Percentiles rank a stretch among this genome's conserved stretches.
Evolutionary conservation across 352 stramenopile genomes (phyloP).

Genomic region (Globisporangium spinosum): DNA sequence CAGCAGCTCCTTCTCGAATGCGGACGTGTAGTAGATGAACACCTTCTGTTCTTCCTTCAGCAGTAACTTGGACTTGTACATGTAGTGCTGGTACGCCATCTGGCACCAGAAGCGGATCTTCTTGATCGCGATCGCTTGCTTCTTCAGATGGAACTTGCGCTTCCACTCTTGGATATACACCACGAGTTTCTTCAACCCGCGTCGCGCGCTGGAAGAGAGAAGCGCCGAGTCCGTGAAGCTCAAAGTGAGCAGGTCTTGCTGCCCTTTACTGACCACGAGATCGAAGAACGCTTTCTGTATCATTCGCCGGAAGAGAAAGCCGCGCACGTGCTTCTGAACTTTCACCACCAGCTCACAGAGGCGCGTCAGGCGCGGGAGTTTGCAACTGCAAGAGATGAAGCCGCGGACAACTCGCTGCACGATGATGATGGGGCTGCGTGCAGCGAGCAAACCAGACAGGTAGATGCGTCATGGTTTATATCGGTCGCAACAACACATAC

Average conservation of each 20-base stretch:
- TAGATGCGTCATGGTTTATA: neutral
- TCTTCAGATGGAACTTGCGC: slow-evolving; percentile 41
- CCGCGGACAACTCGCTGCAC: slow-evolving; percentile 42
- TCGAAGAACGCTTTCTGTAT: slow-evolving; percentile 47
- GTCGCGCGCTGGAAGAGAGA: slow-evolving; percentile 31
- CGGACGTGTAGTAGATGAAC: slow-evolving; percentile 69
- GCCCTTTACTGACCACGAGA: slow-evolving; percentile 38
- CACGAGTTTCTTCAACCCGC: slow-evolving; percentile 49
- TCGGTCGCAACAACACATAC: neutral
- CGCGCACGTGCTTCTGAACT: slow-evolving; percentile 53
- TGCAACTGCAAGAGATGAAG: slow-evolving; percentile 39
- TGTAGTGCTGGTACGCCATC: slow-evolving; percentile 67
- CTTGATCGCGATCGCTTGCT: slow-evolving; percentile 61
- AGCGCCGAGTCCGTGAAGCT: slow-evolving; percentile 29
- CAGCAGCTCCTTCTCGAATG: slow-evolving; percentile 51
- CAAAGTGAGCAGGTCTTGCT: slow-evolving; percentile 45
- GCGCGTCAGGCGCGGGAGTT: slow-evolving; percentile 37
- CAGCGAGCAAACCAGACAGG: neutral
- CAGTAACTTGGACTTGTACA: slow-evolving; percentile 47
- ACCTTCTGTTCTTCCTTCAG: slow-evolving; percentile 56
- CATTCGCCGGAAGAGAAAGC: slow-evolving; percentile 52
- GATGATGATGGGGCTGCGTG: slow-evolving; percentile 27
- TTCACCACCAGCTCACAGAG: slow-evolving; percentile 47
- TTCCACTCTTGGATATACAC: slow-evolving; percentile 55
- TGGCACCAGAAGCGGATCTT: slow-evolving; percentile 81